phyloP scores from a whole-genome alignment of 306 rosid species.

The Luffa acutangula region DNA sequence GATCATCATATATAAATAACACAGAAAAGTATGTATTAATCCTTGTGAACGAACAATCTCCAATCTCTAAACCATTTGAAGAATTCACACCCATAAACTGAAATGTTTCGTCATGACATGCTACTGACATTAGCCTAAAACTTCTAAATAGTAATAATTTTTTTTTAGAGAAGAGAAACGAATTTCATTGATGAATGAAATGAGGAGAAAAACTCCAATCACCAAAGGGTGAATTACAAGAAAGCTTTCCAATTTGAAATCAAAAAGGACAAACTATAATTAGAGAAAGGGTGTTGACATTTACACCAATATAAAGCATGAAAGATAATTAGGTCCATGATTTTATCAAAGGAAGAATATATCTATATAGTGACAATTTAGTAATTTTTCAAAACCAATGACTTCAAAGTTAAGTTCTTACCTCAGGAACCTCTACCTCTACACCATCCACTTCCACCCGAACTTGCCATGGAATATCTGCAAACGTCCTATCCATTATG shows the following conservation, averaged over 20 bases:
- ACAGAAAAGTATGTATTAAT: background rate
- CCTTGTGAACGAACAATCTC: background rate
- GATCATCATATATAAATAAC: background rate
- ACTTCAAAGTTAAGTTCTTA: slow-evolving; percentile 18
- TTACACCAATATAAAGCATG: too few relatives aligned
- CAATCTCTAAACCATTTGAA: background rate
- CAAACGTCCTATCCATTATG: slow-evolving; percentile 94
- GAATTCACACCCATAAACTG: background rate
- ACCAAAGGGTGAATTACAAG: too few relatives aligned
- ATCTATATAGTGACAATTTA: background rate
- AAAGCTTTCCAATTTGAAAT: too few relatives aligned
- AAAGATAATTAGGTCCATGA: too few relatives aligned
- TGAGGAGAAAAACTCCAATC: too few relatives aligned
- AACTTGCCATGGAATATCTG: slow-evolving; percentile 85
- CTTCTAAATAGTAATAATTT: background rate
- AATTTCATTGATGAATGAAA: too few relatives aligned
- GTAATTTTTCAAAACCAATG: background rate
- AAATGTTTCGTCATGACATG: background rate
- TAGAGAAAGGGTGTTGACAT: too few relatives aligned
- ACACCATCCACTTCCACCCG: slow-evolving; percentile 93
- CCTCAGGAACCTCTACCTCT: slow-evolving; percentile 99
- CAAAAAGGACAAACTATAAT: too few relatives aligned
- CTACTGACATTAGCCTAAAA: background rate
- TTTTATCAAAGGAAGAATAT: too few relatives aligned
- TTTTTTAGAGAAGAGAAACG: too few relatives aligned